phyloP scores from a whole-genome alignment of 305 asterid species.

The Salvia sclarea region DNA sequence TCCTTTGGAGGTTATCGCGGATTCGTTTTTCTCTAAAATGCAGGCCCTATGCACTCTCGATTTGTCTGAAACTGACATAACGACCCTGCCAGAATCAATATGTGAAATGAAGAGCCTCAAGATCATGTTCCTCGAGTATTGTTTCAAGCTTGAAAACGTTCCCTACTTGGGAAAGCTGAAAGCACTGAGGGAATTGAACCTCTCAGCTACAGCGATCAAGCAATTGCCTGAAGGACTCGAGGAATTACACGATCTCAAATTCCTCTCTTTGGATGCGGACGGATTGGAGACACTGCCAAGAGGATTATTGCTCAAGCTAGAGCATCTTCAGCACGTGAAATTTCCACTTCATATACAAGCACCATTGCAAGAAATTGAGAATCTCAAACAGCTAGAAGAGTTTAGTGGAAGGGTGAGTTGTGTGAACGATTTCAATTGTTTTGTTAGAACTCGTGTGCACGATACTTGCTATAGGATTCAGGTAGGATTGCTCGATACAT shows the following conservation, averaged over 20 bases:
- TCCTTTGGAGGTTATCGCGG: neutral
- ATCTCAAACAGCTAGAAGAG: slow-evolving; percentile 19
- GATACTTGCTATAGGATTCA: neutral
- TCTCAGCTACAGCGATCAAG: slow-evolving; percentile 12
- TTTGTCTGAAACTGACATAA: neutral
- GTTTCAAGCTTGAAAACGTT: neutral
- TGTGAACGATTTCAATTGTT: neutral
- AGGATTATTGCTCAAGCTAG: slow-evolving; percentile 3
- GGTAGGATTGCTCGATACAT: neutral
- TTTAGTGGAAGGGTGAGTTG: slow-evolving; percentile 7
- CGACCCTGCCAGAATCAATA: slow-evolving; percentile 5
- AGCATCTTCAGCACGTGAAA: slow-evolving; percentile 10
- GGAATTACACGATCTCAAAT: slow-evolving; percentile 13
- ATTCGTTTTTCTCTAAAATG: slow-evolving; percentile 21
- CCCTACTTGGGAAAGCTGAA: slow-evolving; percentile 7
- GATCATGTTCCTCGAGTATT: neutral
- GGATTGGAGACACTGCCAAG: slow-evolving; percentile 9
- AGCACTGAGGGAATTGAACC: slow-evolving; percentile 10
- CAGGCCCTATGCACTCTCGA: slow-evolving; percentile 4
- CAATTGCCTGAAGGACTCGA: slow-evolving; percentile 31
- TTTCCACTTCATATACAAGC: slow-evolving; percentile 4
- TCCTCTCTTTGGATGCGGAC: neutral
- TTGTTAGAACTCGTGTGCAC: neutral
- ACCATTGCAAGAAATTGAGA: slow-evolving; percentile 19
- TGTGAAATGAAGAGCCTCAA: slow-evolving; percentile 16